phyloP scores from a whole-genome alignment of 495 filamentous ascomycete species.

The Clohesyomyces aquaticus region DNA sequence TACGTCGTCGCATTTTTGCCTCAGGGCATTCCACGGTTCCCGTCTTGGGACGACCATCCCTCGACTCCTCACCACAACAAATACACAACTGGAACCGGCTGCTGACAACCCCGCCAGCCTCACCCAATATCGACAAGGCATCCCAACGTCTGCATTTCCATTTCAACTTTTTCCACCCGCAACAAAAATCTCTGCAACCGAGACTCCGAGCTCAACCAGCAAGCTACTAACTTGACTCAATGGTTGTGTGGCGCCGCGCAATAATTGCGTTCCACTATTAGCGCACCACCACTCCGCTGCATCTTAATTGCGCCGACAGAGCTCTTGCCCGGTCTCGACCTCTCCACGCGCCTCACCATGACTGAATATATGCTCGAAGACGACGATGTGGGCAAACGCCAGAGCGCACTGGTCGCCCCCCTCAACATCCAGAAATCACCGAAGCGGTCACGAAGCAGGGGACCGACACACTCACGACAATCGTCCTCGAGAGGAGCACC shows the following conservation, averaged over 20 bases:
- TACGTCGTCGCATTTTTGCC: conserved; percentile 32
- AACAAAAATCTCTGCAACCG: too few species aligned
- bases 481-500: conserved; percentile 36
- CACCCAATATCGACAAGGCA: conserved; percentile 10
- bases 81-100: conserved; percentile 25
- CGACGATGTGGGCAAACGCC: conserved; percentile 34
- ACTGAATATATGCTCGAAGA: conserved; percentile 28
- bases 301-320: not conserved
- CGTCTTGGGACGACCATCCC: conserved; percentile 27
- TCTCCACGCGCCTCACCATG: conserved; percentile 23
- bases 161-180: too few species aligned
- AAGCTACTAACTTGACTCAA: conserved; percentile 24
- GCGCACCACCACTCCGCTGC: conserved; percentile 4
- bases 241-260: conserved; percentile 19
- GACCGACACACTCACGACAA: conserved; percentile 30
- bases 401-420: conserved; percentile 42
- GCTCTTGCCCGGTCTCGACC: not conserved
- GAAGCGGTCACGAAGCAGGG: conserved; percentile 29
- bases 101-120: conserved; percentile 9
- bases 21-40: conserved; percentile 15
- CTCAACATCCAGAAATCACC: conserved; percentile 44
- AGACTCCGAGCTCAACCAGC: too few species aligned
- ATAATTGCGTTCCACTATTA: conserved; percentile 28
- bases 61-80: conserved; percentile 27
- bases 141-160: not conserved